Evolutionary conservation across 1,284 basidiomycete genomes (phyloP), one percentile per base, ranked within the genome.

Genomic region (Taiwanofungus camphoratus): DNA sequence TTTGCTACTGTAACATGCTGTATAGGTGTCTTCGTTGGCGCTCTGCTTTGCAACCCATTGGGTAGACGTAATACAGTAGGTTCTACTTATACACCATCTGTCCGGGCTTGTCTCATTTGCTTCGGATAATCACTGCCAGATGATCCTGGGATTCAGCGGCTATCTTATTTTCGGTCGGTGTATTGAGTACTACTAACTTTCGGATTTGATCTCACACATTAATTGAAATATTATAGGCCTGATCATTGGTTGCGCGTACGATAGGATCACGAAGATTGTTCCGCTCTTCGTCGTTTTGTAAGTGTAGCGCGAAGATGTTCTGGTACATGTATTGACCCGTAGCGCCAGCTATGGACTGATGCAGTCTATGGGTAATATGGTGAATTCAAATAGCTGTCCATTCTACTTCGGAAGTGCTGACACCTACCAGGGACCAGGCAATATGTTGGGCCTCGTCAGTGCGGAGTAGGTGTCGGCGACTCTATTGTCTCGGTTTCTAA

Each of bases 141-240:
- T 88, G 74, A 82, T 87, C 54, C 63, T 85, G 32, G 86, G 87
- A 1, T 87, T 89, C 62, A 70, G 72, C 33, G 83, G 87, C 2
- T 87, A 87, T 60, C 65, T 89, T 20, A 61, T 87, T 18, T 79
- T 89, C 54, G 82, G 85, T 75, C 43, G 50, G 63, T 52, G 11
- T 15, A 45, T 46, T 21, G 23, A 15, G 21, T 18, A 41, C 31
- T 15, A 35, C 27, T 26, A 20, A 41, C n/a, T 21, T 41, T 5
- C 41, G 32, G 15, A 38, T 31, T 45, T 22, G 20, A 32, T 24
- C 8, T 18, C 7, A 7, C 13, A 21, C 18, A 7, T 11, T 36
- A 9, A 11, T 11, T 12, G 16, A 2, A 11, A 19, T 15, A 4
- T 5, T 13, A 23, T 37, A 75, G 72, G 73, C 29, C 66, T 88